phyloP scores from a whole-genome alignment of 2,329 filamentous ascomycete species.

The Epichloe aotearoae region DNA sequence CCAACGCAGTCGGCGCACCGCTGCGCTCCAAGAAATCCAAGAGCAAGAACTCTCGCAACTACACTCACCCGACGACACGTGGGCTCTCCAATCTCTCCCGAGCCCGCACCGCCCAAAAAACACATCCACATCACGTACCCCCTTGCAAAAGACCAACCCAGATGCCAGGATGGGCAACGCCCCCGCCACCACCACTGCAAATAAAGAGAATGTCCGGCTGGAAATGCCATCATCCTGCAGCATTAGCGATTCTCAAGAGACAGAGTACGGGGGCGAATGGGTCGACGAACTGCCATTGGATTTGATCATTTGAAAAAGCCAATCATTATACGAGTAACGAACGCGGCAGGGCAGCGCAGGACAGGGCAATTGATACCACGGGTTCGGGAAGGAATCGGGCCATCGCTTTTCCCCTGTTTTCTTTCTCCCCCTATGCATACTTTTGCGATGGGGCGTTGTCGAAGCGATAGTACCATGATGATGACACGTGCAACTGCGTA shows the following conservation, averaged over 20 bases:
- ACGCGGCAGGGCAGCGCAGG: too few relatives aligned
- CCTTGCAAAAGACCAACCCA: not conserved
- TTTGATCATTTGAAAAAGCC: constrained; percentile 9
- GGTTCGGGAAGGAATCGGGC: not conserved
- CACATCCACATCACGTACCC: not conserved
- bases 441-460: too few relatives aligned
- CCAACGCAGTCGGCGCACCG: constrained; percentile 21
- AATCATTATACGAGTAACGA: not conserved
- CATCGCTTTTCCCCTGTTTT: not conserved
- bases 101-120: not conserved
- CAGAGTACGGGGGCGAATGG: constrained; percentile 26
- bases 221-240: not conserved
- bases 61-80: not conserved
- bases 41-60: constrained; percentile 14
- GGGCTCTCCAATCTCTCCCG: not conserved
- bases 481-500: too few relatives aligned
- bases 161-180: not conserved
- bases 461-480: too few relatives aligned
- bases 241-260: constrained; percentile 20
- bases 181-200: not conserved
- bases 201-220: constrained; percentile 15
- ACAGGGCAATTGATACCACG: not conserved
- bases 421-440: too few relatives aligned
- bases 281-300: constrained; percentile 23
- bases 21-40: constrained; percentile 17